A percentile compares a stretch with the other conserved stretches of the same genome.
Evolutionary conservation across 2,329 filamentous ascomycete species (phyloP).

Genomic region (Trichoderma atroviride): DNA sequence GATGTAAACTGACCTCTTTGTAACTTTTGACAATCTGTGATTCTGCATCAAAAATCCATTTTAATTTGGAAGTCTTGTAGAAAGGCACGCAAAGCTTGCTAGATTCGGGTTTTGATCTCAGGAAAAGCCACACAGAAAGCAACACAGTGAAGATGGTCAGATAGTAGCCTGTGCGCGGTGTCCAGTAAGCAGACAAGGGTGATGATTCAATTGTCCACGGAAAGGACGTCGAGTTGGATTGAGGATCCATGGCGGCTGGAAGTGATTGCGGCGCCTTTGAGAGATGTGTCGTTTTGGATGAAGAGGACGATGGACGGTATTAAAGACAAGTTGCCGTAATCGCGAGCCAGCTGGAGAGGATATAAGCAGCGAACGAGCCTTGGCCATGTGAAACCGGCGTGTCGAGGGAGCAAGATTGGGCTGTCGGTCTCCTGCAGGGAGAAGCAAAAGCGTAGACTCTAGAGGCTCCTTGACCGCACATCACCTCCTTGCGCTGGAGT

Average conservation of each 20-base stretch:
- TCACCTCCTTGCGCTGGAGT: not conserved
- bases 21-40: conserved; percentile 53
- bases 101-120: not conserved
- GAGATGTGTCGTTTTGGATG: no score
- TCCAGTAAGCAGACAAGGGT: conserved; percentile 3
- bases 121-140: conserved; percentile 15
- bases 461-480: not conserved
- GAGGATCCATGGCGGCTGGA: conserved; percentile 2
- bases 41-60: conserved; percentile 57
- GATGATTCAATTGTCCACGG: not conserved
- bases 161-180: conserved; percentile 3
- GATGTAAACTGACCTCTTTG: conserved; percentile 43
- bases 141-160: not conserved
- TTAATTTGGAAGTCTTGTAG: conserved; percentile 52
- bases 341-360: not conserved
- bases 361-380: not conserved
- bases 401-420: not conserved
- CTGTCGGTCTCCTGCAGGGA: conserved; percentile 3
- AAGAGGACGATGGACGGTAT: not conserved
- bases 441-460: not conserved
- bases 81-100: conserved; percentile 45
- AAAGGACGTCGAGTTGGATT: conserved; percentile 6
- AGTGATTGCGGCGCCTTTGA: not conserved
- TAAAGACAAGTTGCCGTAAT: not conserved
- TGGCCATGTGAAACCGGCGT: not conserved